Percentiles rank a stretch among this genome's conserved stretches.
Conservation (phyloP, 1,284 basidiomycete genomes). For the Cryptococcus hybrid region DNA sequence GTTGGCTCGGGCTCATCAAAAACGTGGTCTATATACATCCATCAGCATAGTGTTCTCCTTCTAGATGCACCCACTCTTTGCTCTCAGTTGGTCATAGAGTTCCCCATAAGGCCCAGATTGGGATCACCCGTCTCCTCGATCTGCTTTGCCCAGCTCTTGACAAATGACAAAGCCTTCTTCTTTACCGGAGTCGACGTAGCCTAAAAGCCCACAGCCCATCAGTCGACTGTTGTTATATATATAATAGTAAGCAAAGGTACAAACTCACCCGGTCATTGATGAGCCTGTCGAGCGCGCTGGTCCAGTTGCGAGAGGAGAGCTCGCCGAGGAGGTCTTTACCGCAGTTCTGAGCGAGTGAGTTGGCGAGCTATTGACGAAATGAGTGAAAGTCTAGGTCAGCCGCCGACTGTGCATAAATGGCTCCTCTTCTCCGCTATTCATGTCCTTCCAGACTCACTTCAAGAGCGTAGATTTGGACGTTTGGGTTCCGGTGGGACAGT, state of each 20-base stretch:
- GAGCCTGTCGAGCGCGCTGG: conserved; percentile 78
- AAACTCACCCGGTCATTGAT: conserved; percentile 77
- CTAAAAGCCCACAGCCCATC: conserved; percentile 47
- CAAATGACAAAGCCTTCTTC: conserved; percentile 66
- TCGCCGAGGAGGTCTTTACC: conserved; percentile 78
- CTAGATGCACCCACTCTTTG: conserved; percentile 63
- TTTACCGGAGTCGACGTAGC: conserved; percentile 87
- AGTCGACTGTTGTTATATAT: neutral
- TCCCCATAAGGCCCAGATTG: conserved; percentile 86
- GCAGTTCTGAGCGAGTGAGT: conserved; percentile 90
- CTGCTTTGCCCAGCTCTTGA: conserved; percentile 83
- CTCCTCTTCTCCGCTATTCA: neutral
- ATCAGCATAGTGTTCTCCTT: neutral
- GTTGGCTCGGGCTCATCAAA: conserved; percentile 65
- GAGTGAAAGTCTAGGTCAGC: neutral
- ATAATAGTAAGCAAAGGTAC: neutral
- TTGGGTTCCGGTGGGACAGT: conserved; percentile 88
- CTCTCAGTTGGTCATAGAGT: conserved; percentile 75
- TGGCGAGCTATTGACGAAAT: conserved; percentile 60
- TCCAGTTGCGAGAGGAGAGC: conserved; percentile 86
- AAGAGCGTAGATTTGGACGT: conserved; percentile 95
- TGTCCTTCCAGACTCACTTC: conserved; percentile 39
- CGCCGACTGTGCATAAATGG: neutral
- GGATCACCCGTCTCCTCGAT: conserved; percentile 66
- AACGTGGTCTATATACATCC: conserved; percentile 24